Base-by-base conservation (phyloP, 2,329 filamentous ascomycete species). In the Hypoxylon sp. region DNA sequence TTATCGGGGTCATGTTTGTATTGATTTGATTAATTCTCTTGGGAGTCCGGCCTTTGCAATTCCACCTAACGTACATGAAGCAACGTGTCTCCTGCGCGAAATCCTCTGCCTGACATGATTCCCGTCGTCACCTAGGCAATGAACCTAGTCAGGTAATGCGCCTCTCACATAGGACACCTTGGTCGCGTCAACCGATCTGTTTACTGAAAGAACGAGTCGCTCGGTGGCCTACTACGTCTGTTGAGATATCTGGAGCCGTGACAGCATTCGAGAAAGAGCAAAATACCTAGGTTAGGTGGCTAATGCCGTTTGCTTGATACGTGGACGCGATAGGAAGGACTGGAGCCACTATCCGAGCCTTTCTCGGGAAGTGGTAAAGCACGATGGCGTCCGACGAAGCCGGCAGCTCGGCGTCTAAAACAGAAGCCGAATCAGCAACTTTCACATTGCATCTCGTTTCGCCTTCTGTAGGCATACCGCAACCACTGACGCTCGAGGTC, bases 371-470 rank as follows among this genome's bases (percentile, higher is more conserved):
- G 41, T 19, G n/a, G 21, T 60, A 41, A 50, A 70, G 64, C 72
- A 75, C 62, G 56, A 84, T 84, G 82, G 78, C 82, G 74, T 81
- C 81, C 62, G 77, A 77, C 63, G 50, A 28, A 36, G 57, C 51
- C 23, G 57, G 43, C 21, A 10, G 51, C n/a, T 17, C 43, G n/a
- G 38, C 46, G 17, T 17, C 51, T 5, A 19, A n/a, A 19, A 14
- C 32, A 55, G 57, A 60, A 32, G 71, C 67, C 55, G 65, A 70
- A 67, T 61, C 71, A 68, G 79, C 81, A 57, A 79, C 79, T 36
- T 83, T 89, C 76, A 88, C 85, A 63, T 80, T 90, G 55, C 83
- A 88, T 67, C 80, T 90, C 64, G 75, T 90, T 43, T 90, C 88
- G 65, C 88, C 88, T 3, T 89, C 87, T 13, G 79, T 83, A 53